phyloP scores from a whole-genome alignment of 495 filamentous ascomycete species.

The Margaritispora aquatica region DNA sequence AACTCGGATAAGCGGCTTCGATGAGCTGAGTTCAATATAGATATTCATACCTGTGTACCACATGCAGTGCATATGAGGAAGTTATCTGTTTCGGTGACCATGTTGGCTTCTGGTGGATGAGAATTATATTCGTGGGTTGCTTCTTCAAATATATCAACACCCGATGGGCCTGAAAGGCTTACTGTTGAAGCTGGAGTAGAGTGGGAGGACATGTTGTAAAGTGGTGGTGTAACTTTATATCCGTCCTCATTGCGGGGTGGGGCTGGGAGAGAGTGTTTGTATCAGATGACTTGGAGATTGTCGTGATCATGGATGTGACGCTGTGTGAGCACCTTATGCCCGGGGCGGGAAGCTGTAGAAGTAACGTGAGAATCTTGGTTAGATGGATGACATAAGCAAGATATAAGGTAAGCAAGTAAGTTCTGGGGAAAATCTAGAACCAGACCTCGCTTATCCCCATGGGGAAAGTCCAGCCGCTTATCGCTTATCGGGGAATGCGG shows the following conservation, averaged over 20 bases:
- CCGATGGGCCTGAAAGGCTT: not conserved
- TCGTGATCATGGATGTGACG: too few species aligned
- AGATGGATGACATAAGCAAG: too few species aligned
- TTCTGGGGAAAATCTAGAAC: too few species aligned
- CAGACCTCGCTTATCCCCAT: not conserved
- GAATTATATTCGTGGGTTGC: not conserved
- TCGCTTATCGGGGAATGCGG: not conserved
- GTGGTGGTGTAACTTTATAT: not conserved
- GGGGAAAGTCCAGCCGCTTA: conserved; percentile 14
- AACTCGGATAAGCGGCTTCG: too few species aligned
- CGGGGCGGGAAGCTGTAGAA: too few species aligned
- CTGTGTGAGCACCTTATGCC: too few species aligned
- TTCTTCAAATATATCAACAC: not conserved
- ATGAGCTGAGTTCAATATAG: not conserved
- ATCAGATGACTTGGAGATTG: not conserved
- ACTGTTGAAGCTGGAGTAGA: not conserved
- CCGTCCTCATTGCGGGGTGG: not conserved
- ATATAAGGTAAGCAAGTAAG: too few species aligned
- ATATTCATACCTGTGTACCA: conserved; percentile 47
- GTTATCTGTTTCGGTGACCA: conserved; percentile 25
- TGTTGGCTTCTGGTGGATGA: conserved; percentile 4
- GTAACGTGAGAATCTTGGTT: too few species aligned
- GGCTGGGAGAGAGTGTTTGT: not conserved
- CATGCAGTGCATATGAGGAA: conserved; percentile 61
- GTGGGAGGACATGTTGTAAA: not conserved